Evolutionary conservation across 495 filamentous ascomycete species (phyloP), one percentile per base, ranked within the genome.

Genomic region (Aspergillus cavernicola): DNA sequence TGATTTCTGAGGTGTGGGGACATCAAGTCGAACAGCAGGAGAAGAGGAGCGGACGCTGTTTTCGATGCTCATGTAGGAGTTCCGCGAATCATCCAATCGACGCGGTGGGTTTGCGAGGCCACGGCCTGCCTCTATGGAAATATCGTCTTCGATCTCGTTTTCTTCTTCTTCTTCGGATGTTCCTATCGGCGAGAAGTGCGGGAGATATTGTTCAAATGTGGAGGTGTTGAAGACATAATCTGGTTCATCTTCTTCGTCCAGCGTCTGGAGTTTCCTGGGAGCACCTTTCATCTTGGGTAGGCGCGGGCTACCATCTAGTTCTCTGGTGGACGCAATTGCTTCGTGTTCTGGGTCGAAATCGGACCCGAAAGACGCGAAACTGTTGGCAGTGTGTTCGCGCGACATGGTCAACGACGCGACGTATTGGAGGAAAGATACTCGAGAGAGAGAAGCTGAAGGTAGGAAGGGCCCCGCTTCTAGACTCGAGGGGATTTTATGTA

Each of bases 221-320:
- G 83, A 86, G 6, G 82, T 86, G 68, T 86, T 81, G 59, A 86
- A 75, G 28, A 66, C 68, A 48, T 70, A 78, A 39, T 78, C 73
- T 9, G 72, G 73, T 41, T 78, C 73, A 20, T 68, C 59, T 18
- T 69, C 67, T n/a, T 50, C 49, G 4, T 52, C 35, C 19, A 53
- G 22, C 41, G 61, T 52, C 35, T 54, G 53, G 28, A 57, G 58
- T 36, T 67, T 69, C 19, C 58, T 49, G 8, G 65, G 60, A 35
- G 61, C 66, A 11, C 28, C 53, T 44, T 65, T 69, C 50, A 74
- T 66, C 18, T 69, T 60, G 20, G 74, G 73, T 19, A 77, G 63
- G 28, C 59, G 62, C n/a, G 66, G 66, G 39, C 64, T 67, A 26
- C 65, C 55, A 24, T 73, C 72, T n/a, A 79, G 55, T 50, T 77